Base-by-base conservation (phyloP, 306 rosid species). In the Echinosophora koreensis region DNA sequence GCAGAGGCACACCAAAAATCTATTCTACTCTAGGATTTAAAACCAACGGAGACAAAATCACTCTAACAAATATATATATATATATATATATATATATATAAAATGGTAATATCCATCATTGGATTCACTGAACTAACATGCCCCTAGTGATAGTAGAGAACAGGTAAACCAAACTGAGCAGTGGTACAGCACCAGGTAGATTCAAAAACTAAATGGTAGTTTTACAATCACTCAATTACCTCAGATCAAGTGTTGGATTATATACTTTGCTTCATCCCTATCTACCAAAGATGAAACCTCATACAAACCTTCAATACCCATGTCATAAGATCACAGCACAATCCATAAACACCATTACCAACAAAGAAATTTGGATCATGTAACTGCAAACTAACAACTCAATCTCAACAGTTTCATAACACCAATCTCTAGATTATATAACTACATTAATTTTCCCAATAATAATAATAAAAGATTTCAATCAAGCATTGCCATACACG, bases 181-280 rank as follows among this genome's bases (percentile, higher is more conserved):
- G 0, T 10, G 4, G 7, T 13, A 59, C 8, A 8, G 3, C 11
- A 41, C 0, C 12, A 5, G 8, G 66, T 59, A 30, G 66, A 59
- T 59, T 59, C 66, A 59, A 41, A 14, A 59, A 17, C 66, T 8
- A 30, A 28, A 59, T 3, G 4, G 9, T 13, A 10, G 7, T 6
- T 59, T 9, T 30, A 1, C 8, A 11, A 59, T 59, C 66, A 59
- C 66, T 59, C 15, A 13, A 12, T 59, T 2, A 59, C 11, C 63
- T 59, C 66, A 59, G 66, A 30, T 59, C 66, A 59, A 59, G 41
- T 59, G 66, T 59, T 59, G 66, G 66, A 59, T 59, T 22, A 59
- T 30, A 11, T 27, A 59, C 9, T 11, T 60, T 60, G 66, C 66
- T 32, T 60, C 66, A 60, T 60, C 66, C 69, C 49, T 8, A 63